Base-by-base conservation (phyloP, 495 filamentous ascomycete genomes). In the Daldinia caldariorum region DNA sequence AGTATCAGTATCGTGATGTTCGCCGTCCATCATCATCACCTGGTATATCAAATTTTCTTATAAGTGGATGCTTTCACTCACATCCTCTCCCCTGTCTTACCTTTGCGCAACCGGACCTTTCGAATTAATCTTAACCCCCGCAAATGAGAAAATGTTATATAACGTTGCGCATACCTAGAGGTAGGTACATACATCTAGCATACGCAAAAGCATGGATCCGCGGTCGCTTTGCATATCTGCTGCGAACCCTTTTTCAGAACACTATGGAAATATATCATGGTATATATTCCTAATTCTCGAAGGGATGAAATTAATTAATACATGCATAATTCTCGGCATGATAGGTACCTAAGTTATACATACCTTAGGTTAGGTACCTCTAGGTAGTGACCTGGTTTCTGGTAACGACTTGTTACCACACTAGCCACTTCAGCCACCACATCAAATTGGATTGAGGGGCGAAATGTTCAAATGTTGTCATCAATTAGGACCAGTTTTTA, bases 111-210 rank as follows among this genome's bases (percentile, higher is more conserved):
- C 55, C 16, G 9, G 14, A 26, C 26, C 26, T 26, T 26, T 26
- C 26, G 26, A 26, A 26, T n/a, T n/a, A n/a, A n/a, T n/a, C n/a
- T n/a, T n/a, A n/a, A n/a, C n/a, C n/a, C n/a, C n/a, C n/a, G n/a
- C n/a, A n/a, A n/a, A n/a, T n/a, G n/a, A n/a, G n/a, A n/a, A n/a
- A n/a, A n/a, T n/a, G n/a, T n/a, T n/a, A n/a, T n/a, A n/a, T n/a
- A n/a, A n/a, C n/a, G n/a, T n/a, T n/a, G n/a, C n/a, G n/a, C n/a
- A n/a, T n/a, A n/a, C n/a, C n/a, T n/a, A n/a, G n/a, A n/a, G n/a
- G n/a, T n/a, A n/a, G n/a, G n/a, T n/a, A n/a, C n/a, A 61, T 51
- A 58, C 39, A 70, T 70, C 62, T 66, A 63, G 58, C 68, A 66
- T 70, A 22, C 26, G 26, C 26, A 26, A 26, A 41, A 51, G 63